Evolutionary conservation across 106 monocot species (phyloP).

Genomic region (Vanilla planifolia): DNA sequence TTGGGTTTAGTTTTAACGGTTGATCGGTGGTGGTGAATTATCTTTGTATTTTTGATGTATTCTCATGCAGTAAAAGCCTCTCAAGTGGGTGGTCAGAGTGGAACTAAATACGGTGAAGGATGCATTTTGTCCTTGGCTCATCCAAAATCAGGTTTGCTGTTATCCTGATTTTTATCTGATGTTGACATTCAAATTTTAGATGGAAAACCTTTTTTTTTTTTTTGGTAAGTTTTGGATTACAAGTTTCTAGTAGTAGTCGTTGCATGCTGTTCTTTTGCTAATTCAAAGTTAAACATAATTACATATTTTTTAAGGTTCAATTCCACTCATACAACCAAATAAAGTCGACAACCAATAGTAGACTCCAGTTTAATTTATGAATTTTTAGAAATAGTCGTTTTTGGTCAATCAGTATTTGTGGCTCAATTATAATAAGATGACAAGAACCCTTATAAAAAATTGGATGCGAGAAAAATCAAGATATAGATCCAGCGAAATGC

Average conservation of each 20-base stretch:
- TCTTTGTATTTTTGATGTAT: background rate
- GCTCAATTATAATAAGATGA: too few species aligned
- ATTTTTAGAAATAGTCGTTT: too few species aligned
- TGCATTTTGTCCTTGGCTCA: conserved; percentile 5
- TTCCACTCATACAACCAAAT: background rate
- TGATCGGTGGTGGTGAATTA: background rate
- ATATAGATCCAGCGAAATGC: too few species aligned
- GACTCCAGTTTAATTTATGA: too few species aligned
- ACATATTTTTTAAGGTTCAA: background rate
- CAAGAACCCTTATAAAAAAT: too few species aligned
- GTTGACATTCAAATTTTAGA: background rate
- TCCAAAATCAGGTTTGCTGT: conserved; percentile 4
- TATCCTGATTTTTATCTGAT: background rate
- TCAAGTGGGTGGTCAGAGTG: background rate
- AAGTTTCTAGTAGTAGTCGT: background rate
- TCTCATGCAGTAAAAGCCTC: background rate
- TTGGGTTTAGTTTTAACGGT: background rate
- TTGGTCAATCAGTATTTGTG: too few species aligned
- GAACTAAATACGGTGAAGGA: conserved; percentile 8
- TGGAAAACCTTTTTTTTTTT: background rate
- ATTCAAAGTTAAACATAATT: background rate
- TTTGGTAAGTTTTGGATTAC: background rate
- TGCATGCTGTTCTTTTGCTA: too few species aligned
- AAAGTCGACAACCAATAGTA: too few species aligned
- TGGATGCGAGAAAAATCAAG: too few species aligned